These are phyloP conservation scores for Fusarium praegraminearum DNA, from an alignment of 2,329 filamentous ascomycete genomes.

Conservation along the genomic window DNA sequence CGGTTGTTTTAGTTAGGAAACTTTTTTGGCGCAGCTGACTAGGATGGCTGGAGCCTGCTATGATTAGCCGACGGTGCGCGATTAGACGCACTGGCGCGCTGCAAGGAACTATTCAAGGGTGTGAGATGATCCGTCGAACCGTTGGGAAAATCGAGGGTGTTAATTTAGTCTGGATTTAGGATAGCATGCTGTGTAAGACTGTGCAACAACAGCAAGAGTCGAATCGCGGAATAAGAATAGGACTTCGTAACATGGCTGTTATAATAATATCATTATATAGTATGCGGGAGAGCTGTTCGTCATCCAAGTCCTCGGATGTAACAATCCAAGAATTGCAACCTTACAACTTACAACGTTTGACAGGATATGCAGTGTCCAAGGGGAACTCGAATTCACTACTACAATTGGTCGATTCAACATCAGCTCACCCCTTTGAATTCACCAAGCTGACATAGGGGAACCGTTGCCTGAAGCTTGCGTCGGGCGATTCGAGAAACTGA, in stretches of 20 bases:
- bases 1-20: slow-evolving; percentile 23
- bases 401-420: slow-evolving; percentile 14
- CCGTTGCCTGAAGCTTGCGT: slow-evolving; percentile 22
- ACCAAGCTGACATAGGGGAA: slow-evolving; percentile 19
- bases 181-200: background rate
- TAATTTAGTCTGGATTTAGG: slow-evolving; percentile 11
- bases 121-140: slow-evolving; percentile 32
- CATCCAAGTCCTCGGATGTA: slow-evolving; percentile 17
- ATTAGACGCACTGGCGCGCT: slow-evolving; percentile 46
- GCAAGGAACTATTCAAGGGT: slow-evolving; percentile 27
- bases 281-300: slow-evolving; percentile 1
- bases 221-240: background rate
- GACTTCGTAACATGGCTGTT: background rate
- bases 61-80: slow-evolving; percentile 46
- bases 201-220: background rate
- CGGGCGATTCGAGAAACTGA: slow-evolving; percentile 5
- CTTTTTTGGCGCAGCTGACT: slow-evolving; percentile 27
- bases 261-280: background rate
- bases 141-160: slow-evolving; percentile 10
- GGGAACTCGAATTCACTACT: slow-evolving; percentile 1
- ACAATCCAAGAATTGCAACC: slow-evolving; percentile 19
- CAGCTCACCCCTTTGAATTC: background rate
- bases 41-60: slow-evolving; percentile 28
- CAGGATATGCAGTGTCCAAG: slow-evolving; percentile 13
- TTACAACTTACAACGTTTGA: slow-evolving; percentile 5